Conservation (phyloP, 352 stramenopile species). For the Globisporangium canariense region DNA sequence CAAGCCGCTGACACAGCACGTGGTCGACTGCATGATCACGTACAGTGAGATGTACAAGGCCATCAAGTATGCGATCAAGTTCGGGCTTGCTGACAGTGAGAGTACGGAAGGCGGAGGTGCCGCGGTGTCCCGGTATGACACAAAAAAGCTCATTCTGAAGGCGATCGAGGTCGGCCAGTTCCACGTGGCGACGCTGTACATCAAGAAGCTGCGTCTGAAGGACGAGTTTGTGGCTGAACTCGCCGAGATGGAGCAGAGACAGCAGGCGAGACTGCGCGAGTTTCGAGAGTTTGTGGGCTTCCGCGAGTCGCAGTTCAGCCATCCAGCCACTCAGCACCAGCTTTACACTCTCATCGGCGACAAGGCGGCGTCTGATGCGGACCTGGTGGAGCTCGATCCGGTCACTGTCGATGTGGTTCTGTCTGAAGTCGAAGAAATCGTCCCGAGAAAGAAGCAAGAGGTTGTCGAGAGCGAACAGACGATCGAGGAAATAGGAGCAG, state of each 20-base stretch:
- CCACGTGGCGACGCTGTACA: slow-evolving; percentile 76
- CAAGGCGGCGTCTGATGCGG: slow-evolving; percentile 28
- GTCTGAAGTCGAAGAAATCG: slow-evolving; percentile 52
- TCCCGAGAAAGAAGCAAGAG: slow-evolving; percentile 32
- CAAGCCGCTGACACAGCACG: slow-evolving; percentile 38
- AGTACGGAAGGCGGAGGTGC: slow-evolving; percentile 22
- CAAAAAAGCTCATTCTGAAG: slow-evolving; percentile 47
- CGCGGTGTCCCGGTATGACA: slow-evolving; percentile 36
- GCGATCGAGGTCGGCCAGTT: slow-evolving; percentile 62
- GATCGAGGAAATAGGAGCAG: background rate
- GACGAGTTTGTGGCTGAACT: slow-evolving; percentile 59
- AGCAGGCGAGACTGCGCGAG: slow-evolving; percentile 42
- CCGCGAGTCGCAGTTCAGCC: slow-evolving; percentile 43
- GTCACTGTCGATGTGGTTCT: slow-evolving; percentile 53
- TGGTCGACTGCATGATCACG: slow-evolving; percentile 65
- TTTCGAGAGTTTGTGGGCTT: slow-evolving; percentile 62
- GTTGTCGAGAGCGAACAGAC: slow-evolving; percentile 5
- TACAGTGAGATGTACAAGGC: slow-evolving; percentile 84
- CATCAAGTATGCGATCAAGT: slow-evolving; percentile 88
- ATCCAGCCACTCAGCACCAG: slow-evolving; percentile 36
- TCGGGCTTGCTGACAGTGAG: slow-evolving; percentile 44
- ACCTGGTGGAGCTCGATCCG: slow-evolving; percentile 47
- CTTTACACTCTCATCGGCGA: slow-evolving; percentile 40
- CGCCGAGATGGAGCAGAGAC: slow-evolving; percentile 48
- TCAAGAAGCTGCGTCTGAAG: slow-evolving; percentile 75